Conservation (phyloP, 352 stramenopile species). For the Peronosclerospora sorghi region DNA sequence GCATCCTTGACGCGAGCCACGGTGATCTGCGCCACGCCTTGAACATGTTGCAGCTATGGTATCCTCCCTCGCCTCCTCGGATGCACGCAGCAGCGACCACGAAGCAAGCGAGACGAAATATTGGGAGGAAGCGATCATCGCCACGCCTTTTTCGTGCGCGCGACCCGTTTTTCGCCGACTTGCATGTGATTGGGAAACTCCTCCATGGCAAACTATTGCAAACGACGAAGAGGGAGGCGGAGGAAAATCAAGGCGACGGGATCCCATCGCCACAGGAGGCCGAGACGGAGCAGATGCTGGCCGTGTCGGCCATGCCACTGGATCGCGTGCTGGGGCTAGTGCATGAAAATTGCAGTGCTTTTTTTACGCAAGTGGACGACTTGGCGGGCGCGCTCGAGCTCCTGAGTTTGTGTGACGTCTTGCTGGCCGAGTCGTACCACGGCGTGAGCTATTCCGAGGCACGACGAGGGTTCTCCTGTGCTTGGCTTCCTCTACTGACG, state of each 20-base stretch:
- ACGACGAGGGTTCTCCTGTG: not conserved
- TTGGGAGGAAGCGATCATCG: not conserved
- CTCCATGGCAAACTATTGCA: constrained; percentile 48
- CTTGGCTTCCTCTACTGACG: not conserved
- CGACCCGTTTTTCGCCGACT: constrained; percentile 74
- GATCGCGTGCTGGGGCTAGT: constrained; percentile 54
- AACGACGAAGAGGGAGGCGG: constrained; percentile 8
- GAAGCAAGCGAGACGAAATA: constrained; percentile 11
- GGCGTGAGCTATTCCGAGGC: constrained; percentile 39
- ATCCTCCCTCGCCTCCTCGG: constrained; percentile 9
- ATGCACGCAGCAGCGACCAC: constrained; percentile 1
- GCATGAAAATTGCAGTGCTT: constrained; percentile 59
- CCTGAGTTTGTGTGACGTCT: constrained; percentile 58
- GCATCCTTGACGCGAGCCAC: constrained; percentile 48
- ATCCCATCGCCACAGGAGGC: constrained; percentile 4
- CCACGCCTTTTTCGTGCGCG: constrained; percentile 13
- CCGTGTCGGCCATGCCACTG: constrained; percentile 39
- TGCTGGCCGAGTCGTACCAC: constrained; percentile 45
- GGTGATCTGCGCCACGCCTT: constrained; percentile 74
- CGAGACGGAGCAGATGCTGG: constrained; percentile 40
- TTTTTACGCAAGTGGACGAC: constrained; percentile 70
- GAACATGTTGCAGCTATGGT: constrained; percentile 58
- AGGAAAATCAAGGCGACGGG: constrained; percentile 4
- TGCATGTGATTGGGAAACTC: constrained; percentile 71
- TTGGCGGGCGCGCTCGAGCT: constrained; percentile 44